phyloP scores from a whole-genome alignment of 2,329 filamentous ascomycete genomes.

The Aspergillus sp. region DNA sequence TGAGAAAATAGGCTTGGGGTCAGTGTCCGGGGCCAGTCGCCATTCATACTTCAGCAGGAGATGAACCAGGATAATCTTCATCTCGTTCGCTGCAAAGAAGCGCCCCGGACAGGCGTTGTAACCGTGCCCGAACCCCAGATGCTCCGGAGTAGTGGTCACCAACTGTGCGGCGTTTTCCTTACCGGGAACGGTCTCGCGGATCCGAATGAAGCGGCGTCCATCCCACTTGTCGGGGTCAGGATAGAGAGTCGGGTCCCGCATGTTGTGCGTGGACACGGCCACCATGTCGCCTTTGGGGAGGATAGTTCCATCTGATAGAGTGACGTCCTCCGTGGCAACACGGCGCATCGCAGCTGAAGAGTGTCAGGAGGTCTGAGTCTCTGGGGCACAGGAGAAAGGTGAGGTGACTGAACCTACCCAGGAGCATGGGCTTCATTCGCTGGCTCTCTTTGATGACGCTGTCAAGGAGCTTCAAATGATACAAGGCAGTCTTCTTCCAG shows the following conservation, averaged over 20 bases:
- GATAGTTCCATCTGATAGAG: background rate
- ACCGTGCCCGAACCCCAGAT: slow-evolving; percentile 31
- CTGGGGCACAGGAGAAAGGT: background rate
- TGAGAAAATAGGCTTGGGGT: no score
- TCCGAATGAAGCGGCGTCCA: background rate
- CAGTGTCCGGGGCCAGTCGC: no score
- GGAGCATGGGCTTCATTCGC: background rate
- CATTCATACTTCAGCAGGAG: slow-evolving; percentile 52
- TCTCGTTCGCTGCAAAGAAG: slow-evolving; percentile 53
- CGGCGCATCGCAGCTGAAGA: background rate
- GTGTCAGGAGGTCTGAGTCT: no score
- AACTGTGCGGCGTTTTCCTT: slow-evolving; percentile 8
- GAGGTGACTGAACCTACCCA: background rate
- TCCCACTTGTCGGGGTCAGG: background rate
- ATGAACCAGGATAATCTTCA: slow-evolving; percentile 53
- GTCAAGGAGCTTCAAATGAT: background rate
- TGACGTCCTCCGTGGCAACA: background rate
- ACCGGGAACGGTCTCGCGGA: background rate
- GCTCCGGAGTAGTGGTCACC: slow-evolving; percentile 16
- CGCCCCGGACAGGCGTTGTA: slow-evolving; percentile 44
- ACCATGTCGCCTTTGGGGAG: background rate
- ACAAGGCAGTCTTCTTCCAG: background rate
- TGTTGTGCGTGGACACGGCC: background rate
- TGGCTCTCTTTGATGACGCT: background rate
- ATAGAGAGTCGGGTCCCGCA: background rate